Evolutionary conservation across 148 eudicot species (phyloP).

Genomic region (Fagopyrum homotropicum): DNA sequence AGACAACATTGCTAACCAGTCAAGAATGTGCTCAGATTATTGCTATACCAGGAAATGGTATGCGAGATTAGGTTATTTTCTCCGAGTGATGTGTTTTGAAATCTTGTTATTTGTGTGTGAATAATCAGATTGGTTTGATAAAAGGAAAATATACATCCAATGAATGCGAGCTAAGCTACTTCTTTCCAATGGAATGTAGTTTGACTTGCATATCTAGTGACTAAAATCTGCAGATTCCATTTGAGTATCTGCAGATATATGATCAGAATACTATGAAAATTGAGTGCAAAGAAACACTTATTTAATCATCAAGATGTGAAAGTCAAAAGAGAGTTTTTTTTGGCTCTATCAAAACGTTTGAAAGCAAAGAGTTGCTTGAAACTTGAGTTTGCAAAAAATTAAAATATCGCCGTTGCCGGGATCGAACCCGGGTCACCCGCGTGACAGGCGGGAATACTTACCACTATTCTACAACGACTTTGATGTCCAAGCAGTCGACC

Average conservation of each 20-base stretch:
- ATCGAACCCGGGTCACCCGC: slow-evolving; percentile 99
- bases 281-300: too few relatives aligned
- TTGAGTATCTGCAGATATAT: not conserved
- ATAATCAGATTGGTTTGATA: not conserved
- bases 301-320: too few relatives aligned
- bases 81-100: not conserved
- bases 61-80: not conserved
- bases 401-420: slow-evolving; percentile 88
- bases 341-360: not conserved
- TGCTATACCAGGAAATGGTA: not conserved
- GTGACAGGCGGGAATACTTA: slow-evolving; percentile 99
- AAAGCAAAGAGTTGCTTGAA: not conserved
- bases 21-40: too few relatives aligned
- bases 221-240: not conserved
- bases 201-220: not conserved
- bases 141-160: not conserved
- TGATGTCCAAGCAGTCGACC: not conserved
- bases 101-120: not conserved
- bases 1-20: too few relatives aligned
- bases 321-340: not conserved
- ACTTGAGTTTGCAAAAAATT: not conserved
- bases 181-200: not conserved
- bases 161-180: not conserved
- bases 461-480: slow-evolving; percentile 99
- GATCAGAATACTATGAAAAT: not conserved